Evolutionary conservation across 2,329 filamentous ascomycete species (phyloP), one percentile per base, ranked within the genome.

Genomic region (Sclerotinia minor): DNA sequence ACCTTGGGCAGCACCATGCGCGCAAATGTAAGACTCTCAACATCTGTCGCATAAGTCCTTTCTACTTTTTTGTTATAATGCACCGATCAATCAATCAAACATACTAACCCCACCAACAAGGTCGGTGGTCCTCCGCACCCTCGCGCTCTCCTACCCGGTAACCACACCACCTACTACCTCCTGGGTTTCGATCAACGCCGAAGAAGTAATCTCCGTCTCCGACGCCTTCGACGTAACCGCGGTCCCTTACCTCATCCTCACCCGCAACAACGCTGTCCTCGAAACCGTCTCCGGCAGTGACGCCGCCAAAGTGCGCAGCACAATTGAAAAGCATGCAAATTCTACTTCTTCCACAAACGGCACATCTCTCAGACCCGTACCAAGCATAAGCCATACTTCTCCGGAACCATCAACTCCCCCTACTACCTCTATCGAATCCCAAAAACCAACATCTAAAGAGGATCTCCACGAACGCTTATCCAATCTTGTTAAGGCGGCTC

Each of bases 221-320:
- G 95, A 99, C 81, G 83, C 87, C 52, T 98, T 97, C 84, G 90
- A 97, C 75, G 94, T 99, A 65, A 94, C 92, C 5, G 94, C 94
- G 7, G 95, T 99, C 19, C 95, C 95, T 0, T 97, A 92, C 79
- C 87, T 98, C 35, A 92, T 97, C 38, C 85, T 98, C 53, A 84
- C 94, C 75, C 89, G 90, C 73, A 87, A 89, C 75, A 88, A 89
- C 71, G 82, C 90, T 76, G 87, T 92, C 19, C 80, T 98, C 69
- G 92, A 97, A 79, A 91, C 89, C 4, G 88, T 99, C 70, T 94
- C 91, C 73, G 95, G 95, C 68, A 95, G 91, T 78, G 95, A 96
- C 79, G 92, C 93, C 7, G 83, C 89, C 73, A 94, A 92, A 79
- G 91, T 98, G 64, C 88, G 94, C 69, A 85, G 87, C 24, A 92